phyloP scores from a whole-genome alignment of 441 rosid genomes.

The Iberis amara region DNA sequence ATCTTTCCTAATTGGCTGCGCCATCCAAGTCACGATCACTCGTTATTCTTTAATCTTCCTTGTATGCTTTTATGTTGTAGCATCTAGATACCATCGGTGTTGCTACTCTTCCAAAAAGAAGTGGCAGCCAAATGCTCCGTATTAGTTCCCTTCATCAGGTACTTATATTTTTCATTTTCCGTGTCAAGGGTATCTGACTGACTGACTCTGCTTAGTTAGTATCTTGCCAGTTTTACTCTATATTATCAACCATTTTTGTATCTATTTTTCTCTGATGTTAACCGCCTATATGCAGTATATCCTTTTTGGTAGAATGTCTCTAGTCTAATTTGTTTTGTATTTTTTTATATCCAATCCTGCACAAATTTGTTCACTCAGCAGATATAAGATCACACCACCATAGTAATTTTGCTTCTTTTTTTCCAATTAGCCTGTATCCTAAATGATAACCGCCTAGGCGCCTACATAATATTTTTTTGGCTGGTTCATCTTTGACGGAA shows the following conservation, averaged over 20 bases:
- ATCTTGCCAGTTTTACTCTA: constrained; percentile 4
- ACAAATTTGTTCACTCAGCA: constrained; percentile 2
- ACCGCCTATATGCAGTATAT: background rate
- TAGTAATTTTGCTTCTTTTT: background rate
- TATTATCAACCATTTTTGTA: background rate
- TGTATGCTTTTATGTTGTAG: constrained; percentile 35
- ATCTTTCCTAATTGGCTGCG: background rate
- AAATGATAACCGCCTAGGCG: background rate
- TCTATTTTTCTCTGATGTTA: too few species aligned
- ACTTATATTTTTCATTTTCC: constrained; percentile 9
- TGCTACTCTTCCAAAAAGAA: constrained; percentile 87
- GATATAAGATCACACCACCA: background rate
- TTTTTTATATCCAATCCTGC: constrained; percentile 1
- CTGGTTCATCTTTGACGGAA: background rate
- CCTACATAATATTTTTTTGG: constrained; percentile 10
- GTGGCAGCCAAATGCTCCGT: constrained; percentile 76
- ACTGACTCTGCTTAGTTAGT: constrained; percentile 14
- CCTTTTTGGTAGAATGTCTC: background rate
- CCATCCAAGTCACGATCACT: constrained; percentile 11
- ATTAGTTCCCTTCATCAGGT: constrained; percentile 99
- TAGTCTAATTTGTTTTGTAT: background rate
- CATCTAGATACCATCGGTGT: constrained; percentile 80
- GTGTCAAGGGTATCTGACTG: constrained; percentile 1
- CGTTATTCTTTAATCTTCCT: constrained; percentile 18
- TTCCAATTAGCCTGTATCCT: constrained; percentile 11